Evolutionary conservation across 305 asterid genomes (phyloP).

Genomic region (Fraxinus angustifolia): DNA sequence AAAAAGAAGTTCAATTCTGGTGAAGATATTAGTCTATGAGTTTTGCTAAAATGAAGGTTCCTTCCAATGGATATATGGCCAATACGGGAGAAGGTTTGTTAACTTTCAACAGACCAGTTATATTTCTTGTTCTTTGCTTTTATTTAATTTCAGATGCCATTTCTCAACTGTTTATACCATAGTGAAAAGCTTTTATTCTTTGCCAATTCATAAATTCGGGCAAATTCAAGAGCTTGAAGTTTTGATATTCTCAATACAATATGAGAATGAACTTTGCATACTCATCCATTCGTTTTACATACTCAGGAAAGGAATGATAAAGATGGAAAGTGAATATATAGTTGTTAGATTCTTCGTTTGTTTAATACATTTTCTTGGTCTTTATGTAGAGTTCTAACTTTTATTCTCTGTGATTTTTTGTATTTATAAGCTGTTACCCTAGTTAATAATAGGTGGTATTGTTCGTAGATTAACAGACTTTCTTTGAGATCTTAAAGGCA

Average conservation of each 20-base stretch:
- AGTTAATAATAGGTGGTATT: neutral
- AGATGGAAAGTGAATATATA: neutral
- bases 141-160: neutral
- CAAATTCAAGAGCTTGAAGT: neutral
- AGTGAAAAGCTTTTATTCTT: conserved; percentile 9
- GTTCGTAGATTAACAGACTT: conserved; percentile 6
- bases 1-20: conserved; percentile 12
- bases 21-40: conserved; percentile 21
- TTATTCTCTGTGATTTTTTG: neutral
- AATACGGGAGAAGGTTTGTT: conserved; percentile 80
- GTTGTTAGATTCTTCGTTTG: neutral
- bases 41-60: conserved; percentile 63
- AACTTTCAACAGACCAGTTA: conserved; percentile 6
- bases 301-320: neutral
- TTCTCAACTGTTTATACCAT: neutral
- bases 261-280: conserved; percentile 6
- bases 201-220: conserved; percentile 6
- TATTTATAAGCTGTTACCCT: neutral
- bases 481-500: neutral
- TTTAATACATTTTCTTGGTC: neutral
- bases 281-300: neutral
- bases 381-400: neutral
- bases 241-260: neutral
- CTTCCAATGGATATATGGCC: conserved; percentile 62
- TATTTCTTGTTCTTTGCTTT: neutral